Base-by-base conservation (phyloP, 352 stramenopile species). In the Phytophthora cryptogea region DNA sequence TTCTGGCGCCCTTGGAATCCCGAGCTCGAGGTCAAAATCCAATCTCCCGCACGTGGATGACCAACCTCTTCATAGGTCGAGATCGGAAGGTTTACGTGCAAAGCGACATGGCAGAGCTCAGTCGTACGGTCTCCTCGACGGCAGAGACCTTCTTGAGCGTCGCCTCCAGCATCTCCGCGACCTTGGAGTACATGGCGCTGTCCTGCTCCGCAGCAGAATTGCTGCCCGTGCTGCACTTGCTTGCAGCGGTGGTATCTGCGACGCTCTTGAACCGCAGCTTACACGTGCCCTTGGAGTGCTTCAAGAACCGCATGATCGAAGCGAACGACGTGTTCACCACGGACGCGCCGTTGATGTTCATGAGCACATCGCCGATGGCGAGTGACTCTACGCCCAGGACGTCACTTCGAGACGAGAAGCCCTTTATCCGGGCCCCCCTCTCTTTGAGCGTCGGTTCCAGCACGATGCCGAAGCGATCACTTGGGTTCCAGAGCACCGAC, bases 231-330 rank as follows among this genome's bases (percentile, higher is more conserved):
- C 52, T 68, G 57, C 59, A 66, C 35, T 70, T 74, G 55, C 56
- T 65, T 10, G 50, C 44, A 9, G 28, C 14, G 17, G 46, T 54
- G 13, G 40, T 10, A 23, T 65, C 48, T 31, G 42, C n/a, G 37
- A 20, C 27, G 39, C 43, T 61, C 40, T 78, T 81, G 11, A 92
- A 94, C 27, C 70, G 78, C 37, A 94, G 68, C 52, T 84, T 94
- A 70, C 82, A 94, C 44, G 76, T 88, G 8, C 74, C 75, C 50
- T 90, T 92, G 39, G 74, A 76, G 70, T 83, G 81, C 65, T 94
- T 94, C 32, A 94, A 60, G 55, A 92, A 92, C 28, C 80, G 78
- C 51, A 75, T 83, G 63, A 94, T 88, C 27, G 80, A 85, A 39
- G 78, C 54, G 54, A 84, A 86, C 23, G 77, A 74, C 45, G 82